Conservation (phyloP, 768 basidiomycete species). For the Tulasnella sp. region DNA sequence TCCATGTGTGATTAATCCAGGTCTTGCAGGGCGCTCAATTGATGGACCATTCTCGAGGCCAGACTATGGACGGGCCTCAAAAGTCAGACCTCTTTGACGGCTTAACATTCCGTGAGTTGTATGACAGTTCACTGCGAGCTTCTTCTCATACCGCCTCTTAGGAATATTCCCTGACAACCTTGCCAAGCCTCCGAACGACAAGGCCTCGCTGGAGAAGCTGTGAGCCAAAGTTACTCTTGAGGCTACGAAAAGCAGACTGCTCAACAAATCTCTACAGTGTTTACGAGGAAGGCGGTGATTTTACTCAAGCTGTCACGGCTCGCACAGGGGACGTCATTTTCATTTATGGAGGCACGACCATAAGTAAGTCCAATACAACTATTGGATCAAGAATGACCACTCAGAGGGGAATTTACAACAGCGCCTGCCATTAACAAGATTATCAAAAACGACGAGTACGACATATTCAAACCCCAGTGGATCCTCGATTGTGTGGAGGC, state of each 20-base stretch:
- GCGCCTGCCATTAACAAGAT: slow-evolving; percentile 64
- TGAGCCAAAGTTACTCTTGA: not conserved
- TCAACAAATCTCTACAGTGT: slow-evolving; percentile 40
- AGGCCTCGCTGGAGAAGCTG: slow-evolving; percentile 23
- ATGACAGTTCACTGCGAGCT: not conserved
- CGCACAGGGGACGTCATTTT: slow-evolving; percentile 33
- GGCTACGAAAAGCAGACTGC: not conserved
- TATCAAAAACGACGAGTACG: slow-evolving; percentile 59
- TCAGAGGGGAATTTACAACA: slow-evolving; percentile 29
- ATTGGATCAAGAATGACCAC: not conserved
- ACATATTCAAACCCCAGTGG: slow-evolving; percentile 78
- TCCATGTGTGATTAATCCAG: not conserved
- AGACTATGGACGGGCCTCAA: not conserved
- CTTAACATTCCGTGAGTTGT: slow-evolving; percentile 66
- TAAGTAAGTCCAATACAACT: slow-evolving; percentile 42
- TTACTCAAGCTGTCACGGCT: slow-evolving; percentile 48
- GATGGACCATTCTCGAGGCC: not conserved
- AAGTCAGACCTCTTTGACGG: slow-evolving; percentile 61
- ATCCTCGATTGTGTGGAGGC: slow-evolving; percentile 64
- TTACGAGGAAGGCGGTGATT: slow-evolving; percentile 58
- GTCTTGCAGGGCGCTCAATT: not conserved
- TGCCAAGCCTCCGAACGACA: slow-evolving; percentile 20
- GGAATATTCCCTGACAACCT: slow-evolving; percentile 11
- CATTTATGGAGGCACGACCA: slow-evolving; percentile 61
- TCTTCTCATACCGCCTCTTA: not conserved